These are phyloP conservation scores for Diphasiastrum complanatum DNA, from an alignment of 83 land plant genomes.

Conservation along the genomic window DNA sequence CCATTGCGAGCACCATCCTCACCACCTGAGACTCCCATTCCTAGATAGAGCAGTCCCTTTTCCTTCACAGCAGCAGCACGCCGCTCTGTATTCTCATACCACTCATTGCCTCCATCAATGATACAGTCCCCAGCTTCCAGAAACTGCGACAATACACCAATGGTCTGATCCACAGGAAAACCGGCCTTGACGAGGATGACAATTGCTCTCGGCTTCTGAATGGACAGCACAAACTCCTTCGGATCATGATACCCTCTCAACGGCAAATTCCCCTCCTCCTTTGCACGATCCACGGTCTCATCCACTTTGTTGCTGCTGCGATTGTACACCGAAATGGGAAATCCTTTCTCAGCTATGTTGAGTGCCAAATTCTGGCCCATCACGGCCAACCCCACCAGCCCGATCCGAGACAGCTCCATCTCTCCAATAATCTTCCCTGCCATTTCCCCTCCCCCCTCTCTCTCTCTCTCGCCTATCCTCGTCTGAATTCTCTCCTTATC, in stretches of 20 bases:
- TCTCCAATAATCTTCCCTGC: constrained; percentile 32
- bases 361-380: constrained; percentile 49
- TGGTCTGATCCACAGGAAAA: constrained; percentile 38
- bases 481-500: too few species aligned
- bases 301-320: constrained; percentile 31
- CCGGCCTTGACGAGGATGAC: constrained; percentile 45
- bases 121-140: constrained; percentile 45
- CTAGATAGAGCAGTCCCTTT: constrained; percentile 30
- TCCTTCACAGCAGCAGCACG: constrained; percentile 18
- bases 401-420: constrained; percentile 24
- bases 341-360: constrained; percentile 42
- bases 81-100: constrained; percentile 47
- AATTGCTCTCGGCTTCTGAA: constrained; percentile 29
- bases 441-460: constrained; percentile 6
- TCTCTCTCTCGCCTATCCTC: constrained; percentile 1
- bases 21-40: constrained; percentile 46
- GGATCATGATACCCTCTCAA: constrained; percentile 4
- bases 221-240: constrained; percentile 37
- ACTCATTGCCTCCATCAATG: constrained; percentile 42
- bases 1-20: constrained; percentile 39
- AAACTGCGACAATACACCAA: constrained; percentile 19
- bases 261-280: constrained; percentile 14
- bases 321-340: constrained; percentile 42
- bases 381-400: constrained; percentile 28
- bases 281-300: constrained; percentile 28